Conservation (phyloP, 1,284 basidiomycete species). For the Sutorius eximius region DNA sequence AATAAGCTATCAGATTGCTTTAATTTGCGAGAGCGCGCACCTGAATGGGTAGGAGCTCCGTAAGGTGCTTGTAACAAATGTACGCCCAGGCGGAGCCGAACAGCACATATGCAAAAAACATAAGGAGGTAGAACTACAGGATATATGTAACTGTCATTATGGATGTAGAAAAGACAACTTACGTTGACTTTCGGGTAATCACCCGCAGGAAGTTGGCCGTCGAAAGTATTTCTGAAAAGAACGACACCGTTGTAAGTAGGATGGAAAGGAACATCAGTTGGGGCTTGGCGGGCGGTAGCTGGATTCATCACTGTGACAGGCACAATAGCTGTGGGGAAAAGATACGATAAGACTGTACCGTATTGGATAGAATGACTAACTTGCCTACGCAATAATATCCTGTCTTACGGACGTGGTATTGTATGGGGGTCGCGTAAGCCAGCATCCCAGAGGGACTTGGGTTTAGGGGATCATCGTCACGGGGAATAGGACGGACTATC, state of each 20-base stretch:
- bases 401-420: conserved; percentile 82
- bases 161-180: conserved; percentile 34
- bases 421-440: conserved; percentile 61
- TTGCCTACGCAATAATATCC: conserved; percentile 95
- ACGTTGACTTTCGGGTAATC: conserved; percentile 99
- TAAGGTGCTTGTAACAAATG: conserved; percentile 79
- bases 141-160: conserved; percentile 1
- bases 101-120: conserved; percentile 76
- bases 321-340: conserved; percentile 61
- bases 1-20: conserved; percentile 2
- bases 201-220: conserved; percentile 86
- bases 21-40: conserved; percentile 40
- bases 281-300: conserved; percentile 35
- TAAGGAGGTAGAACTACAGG: conserved; percentile 80
- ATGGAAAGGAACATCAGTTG: conserved; percentile 62
- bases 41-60: conserved; percentile 85
- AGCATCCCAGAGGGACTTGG: conserved; percentile 51
- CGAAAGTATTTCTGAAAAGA: conserved; percentile 86
- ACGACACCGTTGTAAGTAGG: conserved; percentile 83
- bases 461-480: conserved; percentile 39
- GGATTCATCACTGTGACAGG: conserved; percentile 70
- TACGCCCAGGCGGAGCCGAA: conserved; percentile 80
- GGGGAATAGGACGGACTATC: conserved; percentile 8
- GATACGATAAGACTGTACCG: conserved; percentile 10
- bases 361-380: conserved; percentile 28